Base-by-base conservation (phyloP, 345 rosid genomes). In the Salix caprea region DNA sequence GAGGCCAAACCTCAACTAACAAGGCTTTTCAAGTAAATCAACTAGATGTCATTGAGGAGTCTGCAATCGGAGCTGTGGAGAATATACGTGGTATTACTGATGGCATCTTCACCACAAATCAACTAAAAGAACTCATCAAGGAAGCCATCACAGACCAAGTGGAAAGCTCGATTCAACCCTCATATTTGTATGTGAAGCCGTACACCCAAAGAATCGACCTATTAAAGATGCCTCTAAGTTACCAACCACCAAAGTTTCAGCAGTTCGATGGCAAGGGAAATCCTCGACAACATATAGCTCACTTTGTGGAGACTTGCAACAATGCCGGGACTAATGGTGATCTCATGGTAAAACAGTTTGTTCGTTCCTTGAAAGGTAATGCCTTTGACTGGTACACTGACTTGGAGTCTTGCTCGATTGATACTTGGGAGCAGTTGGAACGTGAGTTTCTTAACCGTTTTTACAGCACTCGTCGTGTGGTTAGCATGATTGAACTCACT, bases 191-290 rank as follows among this genome's bases (percentile, higher is more conserved):
- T 36, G 5, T 15, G 11, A 67, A 67, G 70, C 7, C 70, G 10
- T 67, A 67, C 14, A 16, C n/a, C 19, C 40, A 9, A 18, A 32
- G 21, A 42, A 71, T 71, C 32, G 74, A 71, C 15, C 16, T 26
- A 6, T 1, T 48, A 24, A 52, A 32, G 44, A 71, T 71, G 74
- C 40, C 18, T 18, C 14, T 36, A 50, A 48, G 36, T 32, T 71
- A 71, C 6, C 74, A 71, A 52, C 56, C 37, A 24, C 72, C 58
- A n/a, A 69, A 69, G 72, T 69, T 44, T 69, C 34, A 19, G 10
- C 11, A 39, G 11, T 8, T 39, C 42, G 42, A 8, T 39, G 42
- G 42, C 11, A 39, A 39, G 11, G 42, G 11, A 39, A 39, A 39
- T 39, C 42, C 42, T 39, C 42, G 42, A 1, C 42, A 39, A 39